Conservation (phyloP, 2,329 filamentous ascomycete genomes). For the Capronia americana region DNA sequence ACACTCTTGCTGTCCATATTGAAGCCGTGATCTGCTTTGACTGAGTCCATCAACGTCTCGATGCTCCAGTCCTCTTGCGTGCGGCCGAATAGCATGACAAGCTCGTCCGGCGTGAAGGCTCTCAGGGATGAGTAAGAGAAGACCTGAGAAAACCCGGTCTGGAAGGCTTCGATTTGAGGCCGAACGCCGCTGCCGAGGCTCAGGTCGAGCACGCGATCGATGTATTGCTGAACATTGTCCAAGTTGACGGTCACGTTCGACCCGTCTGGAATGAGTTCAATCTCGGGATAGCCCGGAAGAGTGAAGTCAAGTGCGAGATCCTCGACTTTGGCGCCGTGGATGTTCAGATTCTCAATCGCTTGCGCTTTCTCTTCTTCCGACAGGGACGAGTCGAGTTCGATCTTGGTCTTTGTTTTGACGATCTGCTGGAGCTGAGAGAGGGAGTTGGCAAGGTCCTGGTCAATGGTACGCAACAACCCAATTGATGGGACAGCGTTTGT, state of each 20-base stretch:
- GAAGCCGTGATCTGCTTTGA: slow-evolving; percentile 98
- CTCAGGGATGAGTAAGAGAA: slow-evolving; percentile 93
- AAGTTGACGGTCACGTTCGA: slow-evolving; percentile 79
- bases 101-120: slow-evolving; percentile 92
- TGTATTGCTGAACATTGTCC: slow-evolving; percentile 86
- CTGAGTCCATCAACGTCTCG: slow-evolving; percentile 95
- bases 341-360: slow-evolving; percentile 70
- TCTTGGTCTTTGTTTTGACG: slow-evolving; percentile 77
- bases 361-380: slow-evolving; percentile 72
- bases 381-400: slow-evolving; percentile 73
- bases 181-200: slow-evolving; percentile 89
- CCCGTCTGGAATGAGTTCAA: slow-evolving; percentile 80
- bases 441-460: slow-evolving; percentile 83
- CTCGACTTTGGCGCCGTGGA: slow-evolving; percentile 80
- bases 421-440: slow-evolving; percentile 88
- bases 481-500: slow-evolving; percentile 78
- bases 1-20: slow-evolving; percentile 98
- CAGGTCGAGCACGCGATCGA: slow-evolving; percentile 89
- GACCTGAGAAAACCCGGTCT: slow-evolving; percentile 88
- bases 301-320: slow-evolving; percentile 94
- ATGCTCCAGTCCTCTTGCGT: slow-evolving; percentile 97
- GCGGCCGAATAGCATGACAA: slow-evolving; percentile 91
- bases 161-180: slow-evolving; percentile 89
- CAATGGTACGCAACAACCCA: slow-evolving; percentile 86
- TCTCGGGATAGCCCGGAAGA: slow-evolving; percentile 83